A percentile compares a stretch with the other conserved stretches of the same genome.
These are phyloP conservation scores for Coemansia sp. DNA, from an alignment of 192 early-diverging fungal species.

Conservation along the genomic window DNA sequence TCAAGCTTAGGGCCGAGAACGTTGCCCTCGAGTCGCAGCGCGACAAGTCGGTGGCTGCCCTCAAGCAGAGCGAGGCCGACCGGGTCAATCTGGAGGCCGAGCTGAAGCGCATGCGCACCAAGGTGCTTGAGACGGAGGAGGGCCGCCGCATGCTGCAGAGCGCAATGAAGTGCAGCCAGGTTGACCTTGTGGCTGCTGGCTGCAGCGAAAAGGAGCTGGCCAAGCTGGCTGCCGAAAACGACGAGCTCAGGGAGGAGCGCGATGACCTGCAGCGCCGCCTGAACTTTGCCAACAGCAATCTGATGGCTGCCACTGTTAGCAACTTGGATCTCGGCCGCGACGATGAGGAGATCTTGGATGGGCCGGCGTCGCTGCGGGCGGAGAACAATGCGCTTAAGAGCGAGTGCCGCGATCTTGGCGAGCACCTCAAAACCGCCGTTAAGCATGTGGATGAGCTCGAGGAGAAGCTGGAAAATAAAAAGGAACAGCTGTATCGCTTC, in stretches of 20 bases:
- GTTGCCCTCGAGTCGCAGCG: constrained; percentile 14
- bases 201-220: constrained; percentile 20
- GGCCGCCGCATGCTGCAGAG: constrained; percentile 29
- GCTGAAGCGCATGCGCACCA: constrained; percentile 17
- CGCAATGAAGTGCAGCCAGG: constrained; percentile 31
- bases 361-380: constrained; percentile 23
- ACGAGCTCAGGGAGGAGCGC: constrained; percentile 34
- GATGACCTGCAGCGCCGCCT: constrained; percentile 30
- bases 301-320: constrained; percentile 21
- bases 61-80: constrained; percentile 17
- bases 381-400: constrained; percentile 29
- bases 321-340: constrained; percentile 10
- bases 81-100: constrained; percentile 13
- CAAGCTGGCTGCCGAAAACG: constrained; percentile 25
- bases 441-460: constrained; percentile 7
- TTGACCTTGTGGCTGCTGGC: constrained; percentile 11
- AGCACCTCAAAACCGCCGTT: constrained; percentile 9
- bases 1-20: neutral
- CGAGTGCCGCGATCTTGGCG: constrained; percentile 20
- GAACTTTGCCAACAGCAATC: constrained; percentile 18
- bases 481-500: constrained; percentile 14
- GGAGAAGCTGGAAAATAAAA: constrained; percentile 12
- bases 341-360: neutral
- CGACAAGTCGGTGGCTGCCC: neutral
- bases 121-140: constrained; percentile 32